These are phyloP conservation scores for Neofusicoccum cordaticola DNA, from an alignment of 2,329 filamentous ascomycete species.

Conservation along the genomic window DNA sequence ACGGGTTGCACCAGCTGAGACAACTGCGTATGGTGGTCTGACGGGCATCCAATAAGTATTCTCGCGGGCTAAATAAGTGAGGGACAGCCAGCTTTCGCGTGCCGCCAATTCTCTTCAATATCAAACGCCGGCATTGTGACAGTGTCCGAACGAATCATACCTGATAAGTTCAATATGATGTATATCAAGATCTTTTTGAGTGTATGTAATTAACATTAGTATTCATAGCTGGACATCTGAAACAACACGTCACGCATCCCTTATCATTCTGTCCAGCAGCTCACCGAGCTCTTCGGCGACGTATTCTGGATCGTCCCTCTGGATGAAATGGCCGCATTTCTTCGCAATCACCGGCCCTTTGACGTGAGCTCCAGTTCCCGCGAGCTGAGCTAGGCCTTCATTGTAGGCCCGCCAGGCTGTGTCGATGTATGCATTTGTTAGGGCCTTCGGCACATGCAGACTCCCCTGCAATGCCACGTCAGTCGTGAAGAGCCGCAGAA, in stretches of 20 bases:
- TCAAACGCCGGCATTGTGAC: too few relatives aligned
- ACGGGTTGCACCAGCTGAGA: too few relatives aligned
- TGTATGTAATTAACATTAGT: too few relatives aligned
- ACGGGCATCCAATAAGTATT: too few relatives aligned
- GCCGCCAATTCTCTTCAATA: too few relatives aligned
- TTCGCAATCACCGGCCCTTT: slow-evolving; percentile 48
- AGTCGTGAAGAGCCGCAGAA: neutral
- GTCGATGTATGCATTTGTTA: slow-evolving; percentile 53
- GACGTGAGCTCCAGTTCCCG: slow-evolving; percentile 34
- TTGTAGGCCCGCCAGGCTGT: slow-evolving; percentile 56
- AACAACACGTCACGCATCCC: neutral
- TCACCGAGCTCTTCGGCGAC: slow-evolving; percentile 37
- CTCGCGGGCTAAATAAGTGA: too few relatives aligned
- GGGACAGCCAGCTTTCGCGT: too few relatives aligned
- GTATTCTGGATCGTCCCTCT: slow-evolving; percentile 51
- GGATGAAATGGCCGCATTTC: slow-evolving; percentile 56
- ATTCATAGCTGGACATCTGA: too few relatives aligned
- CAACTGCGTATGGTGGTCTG: too few relatives aligned
- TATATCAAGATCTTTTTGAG: too few relatives aligned
- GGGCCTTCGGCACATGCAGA: slow-evolving; percentile 30
- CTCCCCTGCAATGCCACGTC: slow-evolving; percentile 21
- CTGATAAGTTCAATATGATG: too few relatives aligned
- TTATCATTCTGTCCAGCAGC: slow-evolving; percentile 26
- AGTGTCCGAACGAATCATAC: too few relatives aligned
- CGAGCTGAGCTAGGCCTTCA: slow-evolving; percentile 48